Evolutionary conservation across 2,329 filamentous ascomycete genomes (phyloP), one percentile per base, ranked within the genome.

Genomic region (Sarocladium oryzae): DNA sequence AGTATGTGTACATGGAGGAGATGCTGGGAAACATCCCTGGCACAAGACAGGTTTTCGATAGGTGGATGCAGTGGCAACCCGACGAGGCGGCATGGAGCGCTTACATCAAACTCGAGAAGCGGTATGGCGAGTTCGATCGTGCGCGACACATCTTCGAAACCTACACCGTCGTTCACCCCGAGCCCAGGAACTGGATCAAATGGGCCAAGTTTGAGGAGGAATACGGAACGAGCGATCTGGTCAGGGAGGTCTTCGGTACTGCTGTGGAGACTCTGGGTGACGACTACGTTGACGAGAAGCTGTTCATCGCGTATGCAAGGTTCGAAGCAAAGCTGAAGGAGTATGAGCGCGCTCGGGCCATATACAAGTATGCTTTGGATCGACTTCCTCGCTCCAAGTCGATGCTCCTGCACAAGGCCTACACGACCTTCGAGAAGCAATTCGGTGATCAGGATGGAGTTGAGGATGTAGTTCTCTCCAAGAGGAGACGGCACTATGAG

Each of bases 1-100:
- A 97, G 68, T 99, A 96, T 74, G 89, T 95, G 23, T 96, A 95
- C 67, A 95, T 96, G 86, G 92, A 97, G 73, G 93, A 99, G 77
- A 97, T 92, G 71, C 78, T 99, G 51, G 90, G 90, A 6, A 96
- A 99, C 62, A 85, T 99, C 46, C 84, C 91, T 2, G 93, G 92
- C 32, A 95, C 90, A 2, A 78, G 93, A 53, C 89, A 96, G 60
- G 89, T 97, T 0, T 99, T 97, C 65, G 93, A 99, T 71, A 79
- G 93, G 41, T 99, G 93, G 93, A 92, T 99, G 86, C 85, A 88
- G 56, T 99, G 93, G 93, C 89, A 96, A 66, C 93, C 93, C 0
- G 90, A 96, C 58, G 92, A 97, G 77, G 85, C 88, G 38, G 93
- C 92, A 1, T 99, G 93, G 93, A 85, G 84, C 58, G 86, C 92